phyloP scores from a whole-genome alignment of 2,329 filamentous ascomycete species.

The Mariannaea elegans region DNA sequence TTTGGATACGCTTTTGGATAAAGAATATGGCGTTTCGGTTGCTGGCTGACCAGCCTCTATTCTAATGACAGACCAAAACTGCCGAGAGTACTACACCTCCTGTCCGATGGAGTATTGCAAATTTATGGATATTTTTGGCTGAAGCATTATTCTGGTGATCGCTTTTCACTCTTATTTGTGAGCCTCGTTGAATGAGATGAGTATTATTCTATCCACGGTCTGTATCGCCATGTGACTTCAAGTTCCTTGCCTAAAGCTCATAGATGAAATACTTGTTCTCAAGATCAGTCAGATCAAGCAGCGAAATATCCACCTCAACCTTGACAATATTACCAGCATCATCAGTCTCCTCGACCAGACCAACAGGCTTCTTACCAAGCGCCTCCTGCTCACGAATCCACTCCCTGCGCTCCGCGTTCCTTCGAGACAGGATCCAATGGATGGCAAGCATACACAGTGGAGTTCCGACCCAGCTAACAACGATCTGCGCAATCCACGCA shows the following conservation, averaged over 20 bases:
- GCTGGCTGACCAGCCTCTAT: too few species aligned
- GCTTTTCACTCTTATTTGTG: too few species aligned
- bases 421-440: constrained; percentile 4
- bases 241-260: constrained; percentile 6
- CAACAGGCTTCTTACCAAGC: constrained; percentile 15
- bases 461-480: constrained; percentile 31
- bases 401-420: constrained; percentile 17
- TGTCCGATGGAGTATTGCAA: too few species aligned
- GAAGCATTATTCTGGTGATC: too few species aligned
- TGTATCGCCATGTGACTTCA: neutral
- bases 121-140: too few species aligned
- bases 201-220: neutral
- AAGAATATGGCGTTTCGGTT: too few species aligned
- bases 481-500: constrained; percentile 32
- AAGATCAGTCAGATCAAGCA: constrained; percentile 33
- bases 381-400: constrained; percentile 24
- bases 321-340: constrained; percentile 24
- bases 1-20: too few species aligned
- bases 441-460: constrained; percentile 19
- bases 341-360: constrained; percentile 17
- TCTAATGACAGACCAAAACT: too few species aligned
- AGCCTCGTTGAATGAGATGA: neutral
- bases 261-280: constrained; percentile 33
- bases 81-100: too few species aligned
- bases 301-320: constrained; percentile 31